phyloP scores from a whole-genome alignment of 1,284 basidiomycete species.

The Salmacisia buchloeana region DNA sequence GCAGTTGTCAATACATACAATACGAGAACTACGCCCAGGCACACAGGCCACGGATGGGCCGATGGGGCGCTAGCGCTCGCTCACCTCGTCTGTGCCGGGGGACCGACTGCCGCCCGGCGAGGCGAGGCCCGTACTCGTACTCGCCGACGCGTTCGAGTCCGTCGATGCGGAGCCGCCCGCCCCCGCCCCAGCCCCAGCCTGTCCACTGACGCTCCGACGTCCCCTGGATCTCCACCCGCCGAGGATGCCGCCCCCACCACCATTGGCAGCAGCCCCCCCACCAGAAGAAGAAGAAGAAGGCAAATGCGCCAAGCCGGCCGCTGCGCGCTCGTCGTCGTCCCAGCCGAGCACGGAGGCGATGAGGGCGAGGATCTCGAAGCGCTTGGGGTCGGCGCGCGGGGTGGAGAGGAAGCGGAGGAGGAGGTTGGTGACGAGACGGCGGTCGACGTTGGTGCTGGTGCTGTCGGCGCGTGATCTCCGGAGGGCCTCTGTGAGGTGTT shows the following conservation, averaged over 20 bases:
- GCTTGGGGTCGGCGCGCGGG: constrained; percentile 82
- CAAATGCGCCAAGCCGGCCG: constrained; percentile 81
- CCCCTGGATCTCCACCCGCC: neutral
- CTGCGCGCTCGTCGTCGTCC: constrained; percentile 81
- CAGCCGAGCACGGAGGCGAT: constrained; percentile 83
- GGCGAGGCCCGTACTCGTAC: neutral
- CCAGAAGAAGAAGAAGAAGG: neutral
- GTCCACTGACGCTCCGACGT: too few species aligned
- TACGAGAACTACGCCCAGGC: too few species aligned
- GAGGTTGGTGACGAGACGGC: constrained; percentile 86
- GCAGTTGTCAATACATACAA: neutral
- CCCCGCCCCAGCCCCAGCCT: neutral
- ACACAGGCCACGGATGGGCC: too few species aligned
- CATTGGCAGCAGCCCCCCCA: neutral
- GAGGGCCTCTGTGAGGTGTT: constrained; percentile 95
- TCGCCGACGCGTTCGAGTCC: neutral
- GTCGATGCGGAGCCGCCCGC: constrained; percentile 1
- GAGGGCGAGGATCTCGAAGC: constrained; percentile 91
- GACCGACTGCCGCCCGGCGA: neutral
- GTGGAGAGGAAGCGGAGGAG: constrained; percentile 86
- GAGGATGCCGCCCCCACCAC: neutral
- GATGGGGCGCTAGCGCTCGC: neutral
- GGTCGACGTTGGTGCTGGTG: constrained; percentile 81
- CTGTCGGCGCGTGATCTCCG: constrained; percentile 79
- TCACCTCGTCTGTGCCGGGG: constrained; percentile 25